Percentiles rank a stretch among this genome's conserved stretches.
Evolutionary conservation across 345 rosid species (phyloP).

Genomic region (Moringa oleifera): DNA sequence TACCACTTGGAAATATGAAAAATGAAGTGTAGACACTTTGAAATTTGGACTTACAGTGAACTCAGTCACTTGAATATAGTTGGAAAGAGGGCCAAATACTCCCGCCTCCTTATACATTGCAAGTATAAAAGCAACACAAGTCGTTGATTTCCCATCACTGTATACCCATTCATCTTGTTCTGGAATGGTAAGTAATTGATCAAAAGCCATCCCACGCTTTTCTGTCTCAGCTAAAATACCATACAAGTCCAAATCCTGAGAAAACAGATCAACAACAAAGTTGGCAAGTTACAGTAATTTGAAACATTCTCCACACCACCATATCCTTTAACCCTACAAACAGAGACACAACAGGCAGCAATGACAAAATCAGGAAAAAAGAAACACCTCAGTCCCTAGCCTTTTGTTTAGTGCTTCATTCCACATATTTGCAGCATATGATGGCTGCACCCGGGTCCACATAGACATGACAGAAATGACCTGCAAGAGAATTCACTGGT

Average conservation of each 20-base stretch:
- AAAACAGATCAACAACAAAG: conserved; percentile 7
- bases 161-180: conserved; percentile 96
- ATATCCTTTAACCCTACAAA: not conserved
- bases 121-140: conserved; percentile 90
- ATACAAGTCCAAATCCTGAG: conserved; percentile 70
- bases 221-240: conserved; percentile 73
- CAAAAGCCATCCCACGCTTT: conserved; percentile 77
- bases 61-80: conserved; percentile 89
- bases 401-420: conserved; percentile 97
- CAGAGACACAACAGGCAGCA: not conserved
- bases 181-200: conserved; percentile 76
- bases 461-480: conserved; percentile 98
- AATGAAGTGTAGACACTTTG: not conserved
- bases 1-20: not conserved
- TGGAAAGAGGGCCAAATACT: conserved; percentile 55
- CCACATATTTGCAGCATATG: conserved; percentile 99
- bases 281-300: not conserved
- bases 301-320: not conserved
- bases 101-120: conserved; percentile 95
- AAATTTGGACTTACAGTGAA: conserved; percentile 59
- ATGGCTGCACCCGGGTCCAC: conserved; percentile 96
- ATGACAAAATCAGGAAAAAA: not conserved
- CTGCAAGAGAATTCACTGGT: conserved; percentile 32
- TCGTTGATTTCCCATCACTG: conserved; percentile 94
- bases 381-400: conserved; percentile 78